Evolutionary conservation across 768 basidiomycete species (phyloP).

Genomic region (Pisolithus orientalis): DNA sequence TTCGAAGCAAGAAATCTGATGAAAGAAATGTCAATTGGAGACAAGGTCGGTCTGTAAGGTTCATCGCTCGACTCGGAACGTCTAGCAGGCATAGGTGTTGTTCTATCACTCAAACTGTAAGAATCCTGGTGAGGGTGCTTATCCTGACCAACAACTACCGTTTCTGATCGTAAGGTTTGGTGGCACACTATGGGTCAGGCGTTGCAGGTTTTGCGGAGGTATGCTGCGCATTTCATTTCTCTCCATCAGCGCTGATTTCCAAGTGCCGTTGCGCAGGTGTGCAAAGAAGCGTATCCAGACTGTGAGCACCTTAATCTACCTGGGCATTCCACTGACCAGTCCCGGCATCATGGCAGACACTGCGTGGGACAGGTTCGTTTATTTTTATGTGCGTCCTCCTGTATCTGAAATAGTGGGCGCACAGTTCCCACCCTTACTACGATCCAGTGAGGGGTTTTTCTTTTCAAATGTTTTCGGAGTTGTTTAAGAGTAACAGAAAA

Average conservation of each 20-base stretch:
- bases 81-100: slow-evolving; percentile 44
- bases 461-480: neutral
- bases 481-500: slow-evolving; percentile 50
- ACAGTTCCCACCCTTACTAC: slow-evolving; percentile 71
- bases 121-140: slow-evolving; percentile 50
- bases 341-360: slow-evolving; percentile 49
- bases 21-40: slow-evolving; percentile 72
- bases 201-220: slow-evolving; percentile 82
- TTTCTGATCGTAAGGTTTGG: slow-evolving; percentile 2
- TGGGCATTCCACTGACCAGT: slow-evolving; percentile 3
- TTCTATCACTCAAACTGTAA: slow-evolving; percentile 91
- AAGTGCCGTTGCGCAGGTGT: slow-evolving; percentile 40
- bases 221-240: slow-evolving; percentile 4
- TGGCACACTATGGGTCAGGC: slow-evolving; percentile 33
- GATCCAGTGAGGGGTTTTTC: slow-evolving; percentile 46
- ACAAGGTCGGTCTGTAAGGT: slow-evolving; percentile 46
- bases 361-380: slow-evolving; percentile 77
- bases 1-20: slow-evolving; percentile 79
- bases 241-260: slow-evolving; percentile 2
- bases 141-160: neutral
- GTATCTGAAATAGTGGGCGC: slow-evolving; percentile 5
- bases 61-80: neutral
- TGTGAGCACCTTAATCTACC: slow-evolving; percentile 41
- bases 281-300: slow-evolving; percentile 85
- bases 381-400: slow-evolving; percentile 2